Evolutionary conservation across 148 eudicot genomes (phyloP).

Genomic region (Heliosperma pusillum): DNA sequence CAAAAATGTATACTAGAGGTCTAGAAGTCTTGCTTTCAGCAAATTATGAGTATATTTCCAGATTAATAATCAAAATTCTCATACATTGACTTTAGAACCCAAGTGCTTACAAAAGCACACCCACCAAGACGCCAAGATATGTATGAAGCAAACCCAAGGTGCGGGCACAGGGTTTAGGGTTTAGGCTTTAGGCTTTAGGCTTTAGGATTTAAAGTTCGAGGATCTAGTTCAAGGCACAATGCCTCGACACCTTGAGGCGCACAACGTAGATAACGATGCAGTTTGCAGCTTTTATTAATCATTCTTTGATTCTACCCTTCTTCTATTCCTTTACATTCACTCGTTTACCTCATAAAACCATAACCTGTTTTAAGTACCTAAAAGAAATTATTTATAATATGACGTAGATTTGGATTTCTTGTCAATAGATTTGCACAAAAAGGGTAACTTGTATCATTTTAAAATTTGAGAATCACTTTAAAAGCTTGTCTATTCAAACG

Average conservation of each 20-base stretch:
- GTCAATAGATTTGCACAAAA: too few species aligned
- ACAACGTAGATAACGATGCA: too few species aligned
- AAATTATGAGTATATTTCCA: neutral
- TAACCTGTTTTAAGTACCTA: neutral
- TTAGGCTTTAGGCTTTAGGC: neutral
- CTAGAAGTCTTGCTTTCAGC: too few species aligned
- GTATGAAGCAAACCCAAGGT: neutral
- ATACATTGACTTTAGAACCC: neutral
- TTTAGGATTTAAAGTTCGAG: neutral
- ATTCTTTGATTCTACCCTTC: neutral
- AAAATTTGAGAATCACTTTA: neutral
- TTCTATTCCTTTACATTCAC: neutral
- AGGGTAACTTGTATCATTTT: neutral
- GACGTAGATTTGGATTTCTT: too few species aligned
- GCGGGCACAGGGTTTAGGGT: neutral
- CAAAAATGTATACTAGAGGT: neutral
- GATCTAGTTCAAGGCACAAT: neutral
- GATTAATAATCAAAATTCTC: neutral
- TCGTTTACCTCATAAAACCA: neutral
- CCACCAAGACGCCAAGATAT: neutral
- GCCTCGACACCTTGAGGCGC: neutral
- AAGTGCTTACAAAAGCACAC: neutral
- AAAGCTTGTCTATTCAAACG: neutral
- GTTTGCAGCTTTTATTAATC: neutral
- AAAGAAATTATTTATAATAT: neutral